Percentiles rank a stretch among this genome's conserved stretches.
Evolutionary conservation across 768 basidiomycete genomes (phyloP).

Genomic region (Amanita polypyramis): DNA sequence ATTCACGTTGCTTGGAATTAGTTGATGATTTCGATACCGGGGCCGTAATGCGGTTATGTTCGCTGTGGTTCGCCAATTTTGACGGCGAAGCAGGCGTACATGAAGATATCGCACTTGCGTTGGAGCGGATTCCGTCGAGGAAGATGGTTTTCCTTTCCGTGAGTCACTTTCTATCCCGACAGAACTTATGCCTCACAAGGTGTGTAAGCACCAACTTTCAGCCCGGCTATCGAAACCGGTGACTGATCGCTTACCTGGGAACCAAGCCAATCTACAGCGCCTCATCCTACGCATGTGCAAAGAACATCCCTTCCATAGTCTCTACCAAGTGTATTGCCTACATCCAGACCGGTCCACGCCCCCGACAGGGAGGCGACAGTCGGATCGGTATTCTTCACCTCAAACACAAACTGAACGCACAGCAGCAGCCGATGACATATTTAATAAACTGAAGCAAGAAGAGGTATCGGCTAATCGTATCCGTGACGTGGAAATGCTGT

Average conservation of each 20-base stretch:
- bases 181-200: neutral
- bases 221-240: slow-evolving; percentile 62
- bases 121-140: slow-evolving; percentile 62
- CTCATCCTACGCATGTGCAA: slow-evolving; percentile 67
- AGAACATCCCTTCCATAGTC: slow-evolving; percentile 90
- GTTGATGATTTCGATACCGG: slow-evolving; percentile 72
- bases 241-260: slow-evolving; percentile 18
- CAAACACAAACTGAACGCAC: slow-evolving; percentile 47
- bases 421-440: slow-evolving; percentile 54
- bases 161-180: slow-evolving; percentile 10
- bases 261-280: slow-evolving; percentile 51
- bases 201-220: slow-evolving; percentile 68
- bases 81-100: slow-evolving; percentile 41
- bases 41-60: slow-evolving; percentile 70
- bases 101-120: slow-evolving; percentile 27
- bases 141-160: slow-evolving; percentile 86
- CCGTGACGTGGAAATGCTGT: slow-evolving; percentile 45
- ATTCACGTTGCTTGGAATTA: slow-evolving; percentile 59
- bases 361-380: slow-evolving; percentile 28
- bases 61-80: slow-evolving; percentile 89
- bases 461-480: slow-evolving; percentile 27
- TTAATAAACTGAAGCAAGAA: slow-evolving; percentile 40
- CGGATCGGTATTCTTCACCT: slow-evolving; percentile 30
- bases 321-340: slow-evolving; percentile 84
- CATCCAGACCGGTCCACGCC: slow-evolving; percentile 21